Base-by-base conservation (phyloP, 192 early-diverging fungal species). In the Coemansia sp. region DNA sequence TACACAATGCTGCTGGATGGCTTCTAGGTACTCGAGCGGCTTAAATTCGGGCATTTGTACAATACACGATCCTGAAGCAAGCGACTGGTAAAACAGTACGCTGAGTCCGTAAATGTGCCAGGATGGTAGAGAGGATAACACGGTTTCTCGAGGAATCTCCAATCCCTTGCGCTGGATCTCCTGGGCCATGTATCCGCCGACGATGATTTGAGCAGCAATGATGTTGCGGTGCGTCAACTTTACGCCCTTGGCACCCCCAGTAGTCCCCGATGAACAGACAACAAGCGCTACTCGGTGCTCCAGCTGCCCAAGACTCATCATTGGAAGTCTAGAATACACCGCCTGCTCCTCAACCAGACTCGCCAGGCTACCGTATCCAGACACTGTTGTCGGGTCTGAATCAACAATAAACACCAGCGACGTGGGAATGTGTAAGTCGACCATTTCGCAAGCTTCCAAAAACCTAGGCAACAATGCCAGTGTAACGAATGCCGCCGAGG, bases 181-280 rank as follows among this genome's bases (percentile, higher is more conserved):
- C 3, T 33, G 19, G 1, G 53, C 35, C 3, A 50, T 50, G 50
- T 53, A 62, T 3, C 63, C 43, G 11, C 32, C 46, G 13, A 46
- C 32, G 35, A 60, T 41, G 5, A 32, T 36, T 23, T 50, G 50
- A 28, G 46, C 36, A 1, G 58, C 30, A 0, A 72, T 37, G 13
- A 77, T 34, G 34, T 72, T 77, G 33, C 59, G 53, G 29, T 72
- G 74, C 0, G 63, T 60, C 22, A 77, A 53, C 54, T 63, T 47
- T 11, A 62, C 47, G 9, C 67, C 74, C 50, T 67, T 70, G 11
- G 68, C 29, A 3, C 14, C 18, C 2, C 74, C 74, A 1, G 74
- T 58, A 0, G 68, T 72, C 11, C 74, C 74, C 3, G 74, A 71
- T 10, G 74, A 55, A 35, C 64, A 72, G 0, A 56, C 28, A 3